Evolutionary conservation across 208 protist genomes (phyloP).

Genomic region (Acanthamoeba sp.): DNA sequence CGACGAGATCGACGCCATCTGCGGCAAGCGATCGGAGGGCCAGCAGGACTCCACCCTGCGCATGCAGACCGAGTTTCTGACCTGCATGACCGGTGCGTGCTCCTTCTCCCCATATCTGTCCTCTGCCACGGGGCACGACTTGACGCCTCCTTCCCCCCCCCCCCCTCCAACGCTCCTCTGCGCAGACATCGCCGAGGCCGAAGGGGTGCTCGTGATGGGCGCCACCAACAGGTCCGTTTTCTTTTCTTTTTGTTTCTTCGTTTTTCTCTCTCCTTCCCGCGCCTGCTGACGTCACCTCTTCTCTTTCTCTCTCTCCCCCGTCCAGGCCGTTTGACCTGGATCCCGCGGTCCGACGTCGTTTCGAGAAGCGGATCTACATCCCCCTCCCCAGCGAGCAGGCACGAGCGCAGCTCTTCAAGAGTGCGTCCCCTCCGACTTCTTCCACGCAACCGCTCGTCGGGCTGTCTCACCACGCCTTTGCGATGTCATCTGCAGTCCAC

Average conservation of each 20-base stretch:
- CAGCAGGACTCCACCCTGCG: conserved; percentile 95
- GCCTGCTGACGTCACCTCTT: neutral
- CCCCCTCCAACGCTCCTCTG: neutral
- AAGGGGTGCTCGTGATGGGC: conserved; percentile 89
- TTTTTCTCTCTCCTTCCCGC: neutral
- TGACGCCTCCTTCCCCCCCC: neutral
- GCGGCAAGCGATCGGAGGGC: conserved; percentile 91
- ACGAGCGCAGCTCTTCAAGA: conserved; percentile 94
- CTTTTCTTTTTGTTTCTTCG: neutral
- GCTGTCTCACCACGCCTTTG: no score
- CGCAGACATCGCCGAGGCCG: conserved; percentile 20
- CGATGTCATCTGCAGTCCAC: conserved; percentile 92
- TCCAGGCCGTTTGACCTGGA: conserved; percentile 91
- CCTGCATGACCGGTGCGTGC: conserved; percentile 93
- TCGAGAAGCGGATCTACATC: conserved; percentile 95
- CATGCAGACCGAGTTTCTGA: conserved; percentile 99
- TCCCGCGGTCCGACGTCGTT: conserved; percentile 89
- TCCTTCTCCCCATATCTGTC: neutral
- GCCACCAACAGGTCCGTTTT: conserved; percentile 88
- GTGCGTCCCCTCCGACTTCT: neutral
- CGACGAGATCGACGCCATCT: conserved; percentile 99
- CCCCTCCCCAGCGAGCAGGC: conserved; percentile 93
- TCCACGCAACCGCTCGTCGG: neutral
- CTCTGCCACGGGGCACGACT: neutral
- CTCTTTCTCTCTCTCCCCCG: neutral